Conservation (phyloP, 192 early-diverging fungal genomes). For the Coemansia sp. region DNA sequence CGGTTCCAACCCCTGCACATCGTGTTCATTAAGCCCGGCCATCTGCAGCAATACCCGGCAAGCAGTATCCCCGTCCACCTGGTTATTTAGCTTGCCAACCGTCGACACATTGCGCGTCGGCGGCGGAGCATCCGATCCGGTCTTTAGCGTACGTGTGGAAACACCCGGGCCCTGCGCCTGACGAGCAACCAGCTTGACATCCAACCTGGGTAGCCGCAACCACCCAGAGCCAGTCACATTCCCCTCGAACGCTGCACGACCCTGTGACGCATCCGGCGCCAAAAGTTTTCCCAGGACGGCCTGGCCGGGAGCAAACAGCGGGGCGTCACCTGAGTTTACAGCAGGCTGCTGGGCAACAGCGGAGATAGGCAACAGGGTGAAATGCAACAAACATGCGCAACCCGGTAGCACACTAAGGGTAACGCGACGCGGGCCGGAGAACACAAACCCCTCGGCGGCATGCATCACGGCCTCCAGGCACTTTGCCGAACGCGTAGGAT, state of each 20-base stretch:
- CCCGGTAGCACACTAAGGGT: constrained; percentile 29
- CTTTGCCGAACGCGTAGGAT: constrained; percentile 20
- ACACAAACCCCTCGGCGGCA: constrained; percentile 41
- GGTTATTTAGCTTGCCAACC: too few relatives aligned
- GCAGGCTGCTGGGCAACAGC: neutral
- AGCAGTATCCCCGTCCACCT: too few relatives aligned
- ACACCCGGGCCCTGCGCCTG: too few relatives aligned
- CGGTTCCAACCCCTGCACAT: neutral
- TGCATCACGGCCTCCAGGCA: constrained; percentile 32
- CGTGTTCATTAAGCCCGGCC: too few relatives aligned
- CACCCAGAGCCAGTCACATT: constrained; percentile 30
- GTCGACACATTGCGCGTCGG: constrained; percentile 27
- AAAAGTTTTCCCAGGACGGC: constrained; percentile 7
- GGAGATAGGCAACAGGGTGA: constrained; percentile 25
- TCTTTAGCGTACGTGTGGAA: neutral
- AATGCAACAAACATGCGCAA: constrained; percentile 15
- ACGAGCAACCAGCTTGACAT: constrained; percentile 26
- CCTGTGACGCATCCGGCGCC: neutral
- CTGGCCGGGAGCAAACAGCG: constrained; percentile 6
- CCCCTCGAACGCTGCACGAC: constrained; percentile 2
- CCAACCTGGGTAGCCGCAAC: constrained; percentile 34
- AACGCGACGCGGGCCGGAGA: constrained; percentile 31
- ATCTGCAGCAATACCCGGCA: too few relatives aligned
- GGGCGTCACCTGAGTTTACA: too few relatives aligned
- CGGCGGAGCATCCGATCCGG: constrained; percentile 8